Conservation (phyloP, 2,329 filamentous ascomycete species). For the Coniochaeta prunicola region DNA sequence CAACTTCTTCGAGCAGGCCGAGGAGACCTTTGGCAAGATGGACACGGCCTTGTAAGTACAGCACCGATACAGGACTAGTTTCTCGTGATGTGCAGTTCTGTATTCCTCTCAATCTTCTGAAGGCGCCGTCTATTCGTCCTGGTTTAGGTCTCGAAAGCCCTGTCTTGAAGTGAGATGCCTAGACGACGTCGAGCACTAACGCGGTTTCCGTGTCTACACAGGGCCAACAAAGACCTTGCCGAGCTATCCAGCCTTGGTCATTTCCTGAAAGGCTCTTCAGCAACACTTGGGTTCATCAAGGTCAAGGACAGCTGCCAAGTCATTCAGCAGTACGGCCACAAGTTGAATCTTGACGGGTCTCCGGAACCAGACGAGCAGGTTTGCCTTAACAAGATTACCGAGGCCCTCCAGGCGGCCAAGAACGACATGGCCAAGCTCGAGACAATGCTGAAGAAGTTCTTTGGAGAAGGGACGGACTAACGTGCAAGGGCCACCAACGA, state of each 20-base stretch:
- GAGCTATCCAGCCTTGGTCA: slow-evolving; percentile 80
- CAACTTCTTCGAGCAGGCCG: slow-evolving; percentile 88
- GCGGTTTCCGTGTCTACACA: slow-evolving; percentile 26
- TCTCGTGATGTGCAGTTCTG: background rate
- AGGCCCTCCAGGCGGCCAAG: slow-evolving; percentile 66
- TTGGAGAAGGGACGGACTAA: slow-evolving; percentile 22
- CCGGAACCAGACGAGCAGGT: slow-evolving; percentile 58
- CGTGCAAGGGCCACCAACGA: background rate
- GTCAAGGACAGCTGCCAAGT: slow-evolving; percentile 92
- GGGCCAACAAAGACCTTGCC: slow-evolving; percentile 60
- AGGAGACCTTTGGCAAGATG: slow-evolving; percentile 81
- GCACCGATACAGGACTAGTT: background rate
- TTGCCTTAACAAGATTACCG: slow-evolving; percentile 62
- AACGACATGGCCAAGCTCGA: slow-evolving; percentile 70
- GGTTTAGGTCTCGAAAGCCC: background rate
- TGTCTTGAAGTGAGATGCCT: background rate
- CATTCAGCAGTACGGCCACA: slow-evolving; percentile 86
- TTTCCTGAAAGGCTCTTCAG: slow-evolving; percentile 95
- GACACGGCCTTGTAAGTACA: slow-evolving; percentile 68
- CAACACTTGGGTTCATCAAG: slow-evolving; percentile 83
- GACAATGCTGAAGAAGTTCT: slow-evolving; percentile 64
- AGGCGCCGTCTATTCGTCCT: background rate
- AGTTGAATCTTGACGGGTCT: slow-evolving; percentile 70
- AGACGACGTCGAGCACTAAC: background rate
- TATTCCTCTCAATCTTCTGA: background rate